phyloP scores from a whole-genome alignment of 805 yeast species.

The Komagataella pseudopastoris region DNA sequence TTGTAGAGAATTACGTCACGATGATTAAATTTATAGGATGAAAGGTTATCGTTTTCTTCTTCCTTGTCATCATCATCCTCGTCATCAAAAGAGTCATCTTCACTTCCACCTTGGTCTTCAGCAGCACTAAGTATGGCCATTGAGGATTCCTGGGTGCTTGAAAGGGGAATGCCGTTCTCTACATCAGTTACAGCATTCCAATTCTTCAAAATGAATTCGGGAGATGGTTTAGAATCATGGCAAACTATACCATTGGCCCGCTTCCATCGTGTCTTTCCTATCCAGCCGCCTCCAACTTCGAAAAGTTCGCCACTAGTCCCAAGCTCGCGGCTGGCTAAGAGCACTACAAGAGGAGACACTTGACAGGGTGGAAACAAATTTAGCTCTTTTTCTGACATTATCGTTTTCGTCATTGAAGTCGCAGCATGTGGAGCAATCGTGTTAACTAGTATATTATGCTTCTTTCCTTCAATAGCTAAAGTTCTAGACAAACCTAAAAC shows the following conservation, averaged over 20 bases:
- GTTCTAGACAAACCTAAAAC: conserved; percentile 77
- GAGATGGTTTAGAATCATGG: conserved; percentile 34
- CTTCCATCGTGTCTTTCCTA: conserved; percentile 91
- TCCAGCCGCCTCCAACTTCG: conserved; percentile 96
- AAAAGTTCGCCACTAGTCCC: conserved; percentile 66
- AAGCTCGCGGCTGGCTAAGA: conserved; percentile 62
- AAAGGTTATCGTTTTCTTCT: conserved; percentile 26
- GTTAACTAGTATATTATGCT: conserved; percentile 60
- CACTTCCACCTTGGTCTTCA: conserved; percentile 27
- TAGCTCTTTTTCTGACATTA: conserved; percentile 67
- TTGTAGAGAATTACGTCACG: conserved; percentile 75
- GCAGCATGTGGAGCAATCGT: conserved; percentile 96
- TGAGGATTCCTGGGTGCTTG: conserved; percentile 63
- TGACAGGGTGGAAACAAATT: conserved; percentile 76
- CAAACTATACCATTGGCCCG: conserved; percentile 76
- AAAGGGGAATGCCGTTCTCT: conserved; percentile 34
- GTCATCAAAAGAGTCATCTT: conserved; percentile 27
- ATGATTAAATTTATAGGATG: conserved; percentile 43
- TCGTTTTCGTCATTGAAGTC: conserved; percentile 90
- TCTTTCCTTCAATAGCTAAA: conserved; percentile 83
- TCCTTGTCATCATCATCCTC: conserved; percentile 32
- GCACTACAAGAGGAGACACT: conserved; percentile 82
- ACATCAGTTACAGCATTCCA: conserved; percentile 61
- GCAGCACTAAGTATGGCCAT: conserved; percentile 64
- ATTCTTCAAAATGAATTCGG: conserved; percentile 60